Conservation (phyloP, 192 early-diverging fungal species). For the Podila minutissima region DNA sequence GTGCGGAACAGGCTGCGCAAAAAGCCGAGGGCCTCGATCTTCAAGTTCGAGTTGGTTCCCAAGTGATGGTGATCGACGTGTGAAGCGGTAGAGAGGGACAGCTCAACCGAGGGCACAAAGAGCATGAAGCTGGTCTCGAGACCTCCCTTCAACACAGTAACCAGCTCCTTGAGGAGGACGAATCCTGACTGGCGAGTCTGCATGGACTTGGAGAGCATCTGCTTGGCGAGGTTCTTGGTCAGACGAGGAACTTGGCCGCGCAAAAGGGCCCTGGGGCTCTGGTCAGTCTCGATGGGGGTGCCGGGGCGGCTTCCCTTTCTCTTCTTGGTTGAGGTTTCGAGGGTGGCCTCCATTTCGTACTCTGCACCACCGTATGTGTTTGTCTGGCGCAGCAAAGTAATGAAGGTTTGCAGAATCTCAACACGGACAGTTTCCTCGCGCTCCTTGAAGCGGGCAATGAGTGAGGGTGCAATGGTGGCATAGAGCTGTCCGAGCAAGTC, state of each 20-base stretch:
- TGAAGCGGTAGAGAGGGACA: slow-evolving; percentile 69
- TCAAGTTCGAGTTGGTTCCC: slow-evolving; percentile 80
- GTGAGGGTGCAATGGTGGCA: slow-evolving; percentile 71
- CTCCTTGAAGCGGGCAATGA: slow-evolving; percentile 84
- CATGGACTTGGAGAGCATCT: slow-evolving; percentile 76
- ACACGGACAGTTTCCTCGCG: slow-evolving; percentile 86
- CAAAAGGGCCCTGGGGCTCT: slow-evolving; percentile 65
- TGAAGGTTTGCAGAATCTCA: slow-evolving; percentile 81
- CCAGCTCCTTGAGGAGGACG: slow-evolving; percentile 74
- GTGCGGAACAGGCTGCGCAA: slow-evolving; percentile 71
- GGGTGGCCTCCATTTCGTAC: slow-evolving; percentile 41
- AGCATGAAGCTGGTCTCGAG: slow-evolving; percentile 69
- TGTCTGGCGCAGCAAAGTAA: slow-evolving; percentile 70
- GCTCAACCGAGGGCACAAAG: slow-evolving; percentile 76
- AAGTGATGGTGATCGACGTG: slow-evolving; percentile 59
- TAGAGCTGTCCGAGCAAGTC: slow-evolving; percentile 74
- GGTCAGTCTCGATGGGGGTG: slow-evolving; percentile 58
- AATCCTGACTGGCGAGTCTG: slow-evolving; percentile 80
- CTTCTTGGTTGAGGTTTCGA: slow-evolving; percentile 55
- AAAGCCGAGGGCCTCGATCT: slow-evolving; percentile 84
- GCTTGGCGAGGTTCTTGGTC: slow-evolving; percentile 72
- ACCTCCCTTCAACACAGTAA: slow-evolving; percentile 77
- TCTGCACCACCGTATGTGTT: slow-evolving; percentile 56
- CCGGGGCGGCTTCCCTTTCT: slow-evolving; percentile 54
- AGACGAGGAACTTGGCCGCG: slow-evolving; percentile 71